phyloP scores from a whole-genome alignment of 2,329 filamentous ascomycete species.

The Epichloe coenophiala region DNA sequence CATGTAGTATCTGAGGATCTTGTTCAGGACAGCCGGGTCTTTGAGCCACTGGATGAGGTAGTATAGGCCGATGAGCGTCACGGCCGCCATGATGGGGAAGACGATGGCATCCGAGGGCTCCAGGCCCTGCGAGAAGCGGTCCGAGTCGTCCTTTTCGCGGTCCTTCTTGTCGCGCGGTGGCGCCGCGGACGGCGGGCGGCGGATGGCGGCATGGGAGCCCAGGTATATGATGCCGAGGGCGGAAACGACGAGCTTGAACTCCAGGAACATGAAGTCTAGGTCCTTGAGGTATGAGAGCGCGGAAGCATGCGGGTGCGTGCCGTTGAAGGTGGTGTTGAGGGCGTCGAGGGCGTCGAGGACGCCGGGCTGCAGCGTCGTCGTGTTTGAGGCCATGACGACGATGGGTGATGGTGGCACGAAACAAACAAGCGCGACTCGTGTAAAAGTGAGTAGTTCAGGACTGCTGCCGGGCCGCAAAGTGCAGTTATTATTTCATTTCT shows the following conservation, averaged over 20 bases:
- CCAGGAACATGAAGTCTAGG: slow-evolving; percentile 29
- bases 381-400: slow-evolving; percentile 11
- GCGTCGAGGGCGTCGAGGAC: slow-evolving; percentile 17
- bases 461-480: too few relatives aligned
- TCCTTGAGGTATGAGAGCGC: slow-evolving; percentile 20
- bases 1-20: slow-evolving; percentile 73
- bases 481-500: too few relatives aligned
- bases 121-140: slow-evolving; percentile 34
- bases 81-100: slow-evolving; percentile 66
- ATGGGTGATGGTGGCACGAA: neutral
- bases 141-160: slow-evolving; percentile 31
- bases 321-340: slow-evolving; percentile 17
- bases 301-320: slow-evolving; percentile 11
- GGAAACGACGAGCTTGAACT: slow-evolving; percentile 41
- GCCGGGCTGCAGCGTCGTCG: slow-evolving; percentile 9
- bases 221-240: slow-evolving; percentile 75
- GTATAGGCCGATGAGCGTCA: slow-evolving; percentile 64
- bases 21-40: slow-evolving; percentile 69
- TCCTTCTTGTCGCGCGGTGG: slow-evolving; percentile 35
- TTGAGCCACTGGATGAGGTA: slow-evolving; percentile 80
- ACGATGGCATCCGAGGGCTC: slow-evolving; percentile 66
- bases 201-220: slow-evolving; percentile 72
- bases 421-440: neutral
- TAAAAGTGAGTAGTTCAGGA: neutral
- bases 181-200: slow-evolving; percentile 67